A percentile compares a stretch with the other conserved stretches of the same genome.
Conservation (phyloP, 768 basidiomycete species). For the Mycena filopes region DNA sequence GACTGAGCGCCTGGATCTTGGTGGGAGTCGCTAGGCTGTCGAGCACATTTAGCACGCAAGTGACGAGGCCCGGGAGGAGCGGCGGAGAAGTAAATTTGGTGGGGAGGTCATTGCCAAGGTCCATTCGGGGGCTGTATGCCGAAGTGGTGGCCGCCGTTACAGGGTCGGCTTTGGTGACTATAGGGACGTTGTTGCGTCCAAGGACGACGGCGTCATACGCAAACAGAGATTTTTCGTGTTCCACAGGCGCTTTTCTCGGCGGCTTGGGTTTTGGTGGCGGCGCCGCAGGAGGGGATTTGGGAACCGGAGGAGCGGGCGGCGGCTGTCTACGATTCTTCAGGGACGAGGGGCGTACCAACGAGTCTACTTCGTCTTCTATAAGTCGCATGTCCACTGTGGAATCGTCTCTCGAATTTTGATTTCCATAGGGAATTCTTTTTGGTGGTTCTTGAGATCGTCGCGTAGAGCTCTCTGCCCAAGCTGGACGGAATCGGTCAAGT, state of each 20-base stretch:
- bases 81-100: constrained; percentile 74
- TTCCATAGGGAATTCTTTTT: too few species aligned
- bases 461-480: neutral
- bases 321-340: constrained; percentile 26
- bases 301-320: neutral
- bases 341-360: neutral
- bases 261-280: neutral
- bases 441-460: too few species aligned
- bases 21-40: constrained; percentile 71
- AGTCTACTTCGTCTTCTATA: neutral
- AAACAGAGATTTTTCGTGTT: constrained; percentile 12
- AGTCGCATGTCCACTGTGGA: neutral
- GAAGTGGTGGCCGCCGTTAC: constrained; percentile 19
- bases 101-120: constrained; percentile 38
- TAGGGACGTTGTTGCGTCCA: constrained; percentile 25
- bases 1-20: constrained; percentile 79
- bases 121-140: constrained; percentile 28
- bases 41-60: constrained; percentile 66
- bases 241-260: neutral
- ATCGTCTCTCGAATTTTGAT: too few species aligned
- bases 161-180: constrained; percentile 28
- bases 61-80: constrained; percentile 71
- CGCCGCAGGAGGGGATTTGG: constrained; percentile 1
- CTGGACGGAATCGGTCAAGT: neutral
- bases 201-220: constrained; percentile 11